Base-by-base conservation (phyloP, 768 basidiomycete species). In the Kwoniella shandongensis region DNA sequence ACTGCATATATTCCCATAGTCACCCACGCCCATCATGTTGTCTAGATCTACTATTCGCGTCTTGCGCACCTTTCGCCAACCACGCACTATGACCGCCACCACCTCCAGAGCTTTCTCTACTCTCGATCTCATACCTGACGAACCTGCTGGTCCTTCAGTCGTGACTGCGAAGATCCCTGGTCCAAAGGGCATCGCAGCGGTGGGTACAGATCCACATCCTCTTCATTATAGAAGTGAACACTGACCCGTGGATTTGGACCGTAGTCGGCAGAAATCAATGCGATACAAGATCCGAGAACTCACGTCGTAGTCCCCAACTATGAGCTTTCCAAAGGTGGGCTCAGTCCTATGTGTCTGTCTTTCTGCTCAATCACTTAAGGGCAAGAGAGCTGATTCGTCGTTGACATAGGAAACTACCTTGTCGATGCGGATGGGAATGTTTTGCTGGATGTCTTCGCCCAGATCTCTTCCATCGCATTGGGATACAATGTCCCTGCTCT, bases 381-480 rank as follows among this genome's bases (percentile, higher is more conserved):
- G 32, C 26, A 5, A 6, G 29, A 44, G 40, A 22, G 15, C 40
- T 22, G 2, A 25, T 26, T 47, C 55, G 41, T 29, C 30, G 30
- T 38, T 18, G 11, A 29, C 52, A 4, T 29, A 57, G 69, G 76
- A 12, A 80, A 80, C 67, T 80, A 75, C 64, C 42, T 80, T 4
- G 70, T 73, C 18, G 79, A 80, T 52, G 79, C 72, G 2, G 79
- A 80, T 55, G 79, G 78, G 10, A 80, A 80, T 64, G 59, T 61
- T 36, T 50, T 77, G 11, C 72, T 80, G 25, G 79, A 80, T 45
- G 78, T 79, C 4, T 77, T 72, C 55, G 77, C 78, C 1, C 78
- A 79, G 57, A 78, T 78, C 40, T 61, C 71, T 17, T 74, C 70
- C 38, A 79, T 80, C 36, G 67, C 76, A 0, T 38, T 79, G 45